Base-by-base conservation (phyloP, 768 basidiomycete genomes). In the Macrolepiota fuliginosa region DNA sequence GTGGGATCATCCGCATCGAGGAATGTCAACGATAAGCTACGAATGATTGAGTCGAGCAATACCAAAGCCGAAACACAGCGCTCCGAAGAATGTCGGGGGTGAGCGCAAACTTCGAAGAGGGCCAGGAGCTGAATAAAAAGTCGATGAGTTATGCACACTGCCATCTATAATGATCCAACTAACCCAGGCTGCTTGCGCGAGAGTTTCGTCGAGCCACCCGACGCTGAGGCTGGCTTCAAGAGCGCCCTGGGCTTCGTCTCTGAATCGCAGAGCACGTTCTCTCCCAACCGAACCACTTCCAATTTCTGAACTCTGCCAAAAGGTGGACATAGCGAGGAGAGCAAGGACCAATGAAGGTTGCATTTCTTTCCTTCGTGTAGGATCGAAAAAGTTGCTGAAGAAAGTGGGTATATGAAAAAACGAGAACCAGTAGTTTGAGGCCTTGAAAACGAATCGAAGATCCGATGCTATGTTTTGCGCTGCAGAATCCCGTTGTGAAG, bases 141-240 rank as follows among this genome's bases (percentile, higher is more conserved):
- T 29, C 13, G 13, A 13, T 60, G 13, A 57, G 45, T 27, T 37
- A 25, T 2, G 25, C 47, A 58, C 11, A 22, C 24, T 24, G 63
- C 7, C 63, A 57, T 25, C 9, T 56, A 54, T 22, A 40, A 37
- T 35, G 52, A 25, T 55, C 7, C 45, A 29, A 64, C 83, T 65
- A 70, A 90, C 90, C 87, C 87, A 92, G 58, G 88, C 86, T 39
- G 89, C 87, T 72, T 92, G 87, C 12, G 85, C 88, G 6, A 91
- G 79, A 35, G 83, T 84, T 67, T 89, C 86, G 64, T 92, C 89
- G 13, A 92, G 79, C 85, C 87, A 89, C 17, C 84, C 82, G 47
- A 86, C 82, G 67, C 83, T 87, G 61, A 89, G 72, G 67, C 89
- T 91, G 24, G 86, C 86, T 63, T 92, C 88, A 64, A 92, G 73